These are phyloP conservation scores for Alternaria alternata DNA, from an alignment of 2,329 filamentous ascomycete species.

Conservation along the genomic window DNA sequence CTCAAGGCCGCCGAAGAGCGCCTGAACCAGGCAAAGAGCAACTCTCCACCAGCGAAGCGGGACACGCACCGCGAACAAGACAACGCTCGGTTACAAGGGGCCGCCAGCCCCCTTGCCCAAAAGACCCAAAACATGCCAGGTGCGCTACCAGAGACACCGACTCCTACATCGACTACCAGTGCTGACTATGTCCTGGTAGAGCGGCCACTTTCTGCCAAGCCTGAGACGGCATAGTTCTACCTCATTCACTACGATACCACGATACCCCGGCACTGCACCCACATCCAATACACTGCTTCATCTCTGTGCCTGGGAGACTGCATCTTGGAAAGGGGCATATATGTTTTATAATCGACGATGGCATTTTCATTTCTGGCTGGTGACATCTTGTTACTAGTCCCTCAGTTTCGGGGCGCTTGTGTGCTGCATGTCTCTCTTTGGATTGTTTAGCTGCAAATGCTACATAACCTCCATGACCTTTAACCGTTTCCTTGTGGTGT, in stretches of 20 bases:
- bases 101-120: conserved; percentile 35
- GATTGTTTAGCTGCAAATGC: conserved; percentile 17
- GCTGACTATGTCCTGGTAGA: conserved; percentile 51
- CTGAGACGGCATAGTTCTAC: conserved; percentile 21
- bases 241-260: conserved; percentile 18
- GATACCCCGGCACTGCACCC: conserved; percentile 20
- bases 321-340: conserved; percentile 13
- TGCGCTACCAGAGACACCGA: conserved; percentile 41
- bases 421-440: conserved; percentile 13
- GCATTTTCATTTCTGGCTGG: conserved; percentile 9
- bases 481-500: neutral
- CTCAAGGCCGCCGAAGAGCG: conserved; percentile 86
- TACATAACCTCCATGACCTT: conserved; percentile 9
- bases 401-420: neutral
- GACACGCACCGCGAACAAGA: conserved; percentile 40
- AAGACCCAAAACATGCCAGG: conserved; percentile 38
- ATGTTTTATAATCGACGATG: conserved; percentile 13
- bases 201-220: conserved; percentile 36
- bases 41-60: conserved; percentile 41
- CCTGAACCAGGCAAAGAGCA: conserved; percentile 57
- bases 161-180: conserved; percentile 43
- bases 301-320: conserved; percentile 10
- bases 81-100: conserved; percentile 39
- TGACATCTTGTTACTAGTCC: conserved; percentile 3
- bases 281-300: conserved; percentile 9